These are phyloP conservation scores for Hyphopichia khmerensis DNA, from an alignment of 1,139 yeast species.

Conservation along the genomic window DNA sequence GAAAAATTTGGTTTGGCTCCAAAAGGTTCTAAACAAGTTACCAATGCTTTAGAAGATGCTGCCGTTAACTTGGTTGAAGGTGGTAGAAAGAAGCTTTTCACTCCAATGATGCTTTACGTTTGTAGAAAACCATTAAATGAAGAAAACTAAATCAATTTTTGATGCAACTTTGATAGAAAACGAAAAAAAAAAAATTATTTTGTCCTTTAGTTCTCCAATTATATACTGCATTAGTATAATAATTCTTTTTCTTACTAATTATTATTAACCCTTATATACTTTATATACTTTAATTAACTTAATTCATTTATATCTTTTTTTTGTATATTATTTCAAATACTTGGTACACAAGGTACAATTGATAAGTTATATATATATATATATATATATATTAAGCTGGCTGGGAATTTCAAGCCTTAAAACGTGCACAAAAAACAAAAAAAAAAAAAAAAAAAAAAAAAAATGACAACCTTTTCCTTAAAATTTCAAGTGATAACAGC, in stretches of 20 bases:
- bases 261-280: too few species aligned
- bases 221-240: neutral
- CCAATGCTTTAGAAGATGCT: conserved; percentile 92
- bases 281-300: too few species aligned
- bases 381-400: neutral
- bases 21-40: conserved; percentile 87
- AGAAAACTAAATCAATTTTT: neutral
- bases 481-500: neutral
- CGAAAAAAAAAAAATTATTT: too few species aligned
- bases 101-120: conserved; percentile 94
- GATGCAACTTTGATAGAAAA: too few species aligned
- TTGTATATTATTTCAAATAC: too few species aligned
- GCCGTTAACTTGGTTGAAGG: conserved; percentile 95
- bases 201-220: neutral
- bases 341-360: too few species aligned
- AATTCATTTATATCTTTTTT: too few species aligned
- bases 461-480: neutral
- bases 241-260: too few species aligned
- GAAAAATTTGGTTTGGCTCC: conserved; percentile 91
- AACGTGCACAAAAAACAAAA: neutral
- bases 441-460: neutral
- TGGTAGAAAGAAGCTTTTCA: conserved; percentile 82
- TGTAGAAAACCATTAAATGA: conserved; percentile 67
- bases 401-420: neutral
- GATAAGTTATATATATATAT: too few species aligned